A percentile compares a stretch with the other conserved stretches of the same genome.
Conservation (phyloP, 768 basidiomycete species). For the Mycena floridula region DNA sequence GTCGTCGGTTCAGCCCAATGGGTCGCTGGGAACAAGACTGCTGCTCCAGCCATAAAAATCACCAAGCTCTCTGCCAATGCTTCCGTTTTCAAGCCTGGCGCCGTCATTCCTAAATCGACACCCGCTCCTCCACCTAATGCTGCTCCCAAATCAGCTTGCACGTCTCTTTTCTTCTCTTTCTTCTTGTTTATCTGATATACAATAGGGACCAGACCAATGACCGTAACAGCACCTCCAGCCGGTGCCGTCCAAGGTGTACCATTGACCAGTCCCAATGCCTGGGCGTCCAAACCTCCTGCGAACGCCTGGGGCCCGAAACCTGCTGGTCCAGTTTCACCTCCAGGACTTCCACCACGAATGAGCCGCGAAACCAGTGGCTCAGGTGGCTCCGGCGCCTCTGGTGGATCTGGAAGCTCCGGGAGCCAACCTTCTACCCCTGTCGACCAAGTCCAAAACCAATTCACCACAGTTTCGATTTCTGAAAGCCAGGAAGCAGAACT, state of each 20-base stretch:
- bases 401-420: slow-evolving; percentile 1
- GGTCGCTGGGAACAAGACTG: slow-evolving; percentile 17
- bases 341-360: neutral
- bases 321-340: neutral
- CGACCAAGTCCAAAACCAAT: too few species aligned
- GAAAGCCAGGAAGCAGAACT: slow-evolving; percentile 19
- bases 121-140: slow-evolving; percentile 6
- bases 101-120: slow-evolving; percentile 3
- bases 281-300: slow-evolving; percentile 1
- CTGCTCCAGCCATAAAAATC: slow-evolving; percentile 6
- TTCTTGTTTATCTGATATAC: neutral
- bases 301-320: neutral
- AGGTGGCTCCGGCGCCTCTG: neutral
- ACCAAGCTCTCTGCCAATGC: slow-evolving; percentile 6
- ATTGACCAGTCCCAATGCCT: slow-evolving; percentile 2
- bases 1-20: slow-evolving; percentile 34
- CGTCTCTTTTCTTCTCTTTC: neutral
- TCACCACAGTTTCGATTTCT: slow-evolving; percentile 15
- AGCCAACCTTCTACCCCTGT: slow-evolving; percentile 5
- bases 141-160: slow-evolving; percentile 5
- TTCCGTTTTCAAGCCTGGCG: slow-evolving; percentile 1
- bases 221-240: neutral
- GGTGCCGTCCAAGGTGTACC: neutral
- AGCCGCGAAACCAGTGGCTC: neutral
- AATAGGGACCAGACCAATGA: slow-evolving; percentile 19